Evolutionary conservation across 441 rosid species (phyloP).

Genomic region (Hura crepitans): DNA sequence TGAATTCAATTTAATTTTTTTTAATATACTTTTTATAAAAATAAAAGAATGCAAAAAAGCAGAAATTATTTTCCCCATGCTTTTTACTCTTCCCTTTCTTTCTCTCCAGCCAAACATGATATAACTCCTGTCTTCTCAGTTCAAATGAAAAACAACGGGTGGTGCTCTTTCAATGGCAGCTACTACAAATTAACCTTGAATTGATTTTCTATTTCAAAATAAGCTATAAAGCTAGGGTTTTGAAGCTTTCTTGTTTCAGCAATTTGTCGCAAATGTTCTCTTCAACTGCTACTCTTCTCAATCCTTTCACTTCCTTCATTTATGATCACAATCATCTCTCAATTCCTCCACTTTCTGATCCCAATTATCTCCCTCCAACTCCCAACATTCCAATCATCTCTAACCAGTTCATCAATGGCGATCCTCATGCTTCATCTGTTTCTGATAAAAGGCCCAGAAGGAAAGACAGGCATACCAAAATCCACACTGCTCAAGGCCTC

Average conservation of each 20-base stretch:
- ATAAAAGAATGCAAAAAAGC: too few relatives aligned
- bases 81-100: not conserved
- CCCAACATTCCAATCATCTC: constrained; percentile 8
- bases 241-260: not conserved
- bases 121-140: not conserved
- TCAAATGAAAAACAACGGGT: not conserved
- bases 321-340: too few relatives aligned
- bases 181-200: not conserved
- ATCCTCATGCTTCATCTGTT: not conserved
- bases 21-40: too few relatives aligned
- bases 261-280: constrained; percentile 29
- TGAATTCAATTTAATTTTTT: too few relatives aligned
- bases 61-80: too few relatives aligned
- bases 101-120: not conserved
- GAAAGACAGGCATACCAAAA: constrained; percentile 77
- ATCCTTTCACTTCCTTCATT: constrained; percentile 18
- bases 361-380: not conserved
- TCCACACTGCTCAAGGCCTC: constrained; percentile 63
- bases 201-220: not conserved
- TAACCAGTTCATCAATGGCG: not conserved
- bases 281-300: constrained; percentile 13
- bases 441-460: constrained; percentile 33
- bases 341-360: constrained; percentile 14
- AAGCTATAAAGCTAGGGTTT: constrained; percentile 23
- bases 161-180: constrained; percentile 12